Percentiles rank a stretch among this genome's conserved stretches.
Evolutionary conservation across 345 rosid genomes (phyloP).

Genomic region (Durio zibethinus): DNA sequence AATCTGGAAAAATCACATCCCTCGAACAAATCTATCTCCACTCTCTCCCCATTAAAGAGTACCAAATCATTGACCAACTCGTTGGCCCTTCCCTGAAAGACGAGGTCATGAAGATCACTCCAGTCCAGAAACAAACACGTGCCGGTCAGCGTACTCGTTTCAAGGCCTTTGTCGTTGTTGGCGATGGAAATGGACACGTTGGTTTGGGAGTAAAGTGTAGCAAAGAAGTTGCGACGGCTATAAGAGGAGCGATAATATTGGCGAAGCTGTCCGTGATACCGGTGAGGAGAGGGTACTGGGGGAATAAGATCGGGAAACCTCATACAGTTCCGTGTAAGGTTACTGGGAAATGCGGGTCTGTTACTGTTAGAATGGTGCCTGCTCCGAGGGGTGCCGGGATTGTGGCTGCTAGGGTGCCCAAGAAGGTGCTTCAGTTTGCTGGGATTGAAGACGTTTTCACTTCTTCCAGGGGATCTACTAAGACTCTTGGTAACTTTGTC

Average conservation of each 20-base stretch:
- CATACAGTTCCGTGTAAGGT: not conserved
- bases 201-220: not conserved
- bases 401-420: not conserved
- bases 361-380: not conserved
- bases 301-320: not conserved
- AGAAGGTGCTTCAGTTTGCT: constrained; percentile 9
- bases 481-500: not conserved
- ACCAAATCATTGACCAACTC: not conserved
- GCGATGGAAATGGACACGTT: not conserved
- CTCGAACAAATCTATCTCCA: not conserved
- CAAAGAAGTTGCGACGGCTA: not conserved
- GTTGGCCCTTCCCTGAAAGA: not conserved
- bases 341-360: not conserved
- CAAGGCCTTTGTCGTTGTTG: not conserved
- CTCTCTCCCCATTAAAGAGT: not conserved
- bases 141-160: not conserved
- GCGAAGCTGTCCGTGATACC: not conserved
- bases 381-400: not conserved
- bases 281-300: not conserved
- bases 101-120: not conserved
- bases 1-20: not conserved
- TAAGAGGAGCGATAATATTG: not conserved
- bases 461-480: not conserved
- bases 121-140: not conserved
- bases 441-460: not conserved